Evolutionary conservation across 2,329 filamentous ascomycete species (phyloP), one percentile per base, ranked within the genome.

Genomic region (Diaporthe citrichinensis): DNA sequence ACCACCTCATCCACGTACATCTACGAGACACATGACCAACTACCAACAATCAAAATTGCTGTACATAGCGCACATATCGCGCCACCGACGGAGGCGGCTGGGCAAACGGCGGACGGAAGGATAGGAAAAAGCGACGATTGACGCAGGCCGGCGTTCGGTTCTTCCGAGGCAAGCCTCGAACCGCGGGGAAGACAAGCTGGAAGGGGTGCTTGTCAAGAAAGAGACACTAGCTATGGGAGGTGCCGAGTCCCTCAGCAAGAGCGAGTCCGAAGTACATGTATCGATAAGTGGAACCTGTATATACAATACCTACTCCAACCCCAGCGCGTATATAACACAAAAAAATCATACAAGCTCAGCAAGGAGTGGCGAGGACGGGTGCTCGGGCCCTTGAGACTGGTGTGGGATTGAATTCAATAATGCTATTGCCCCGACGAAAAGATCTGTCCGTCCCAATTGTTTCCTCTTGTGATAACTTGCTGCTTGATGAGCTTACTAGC

Each of bases 21-120:
- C 65, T 41, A 69, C 28, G 65, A 69, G 65, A 69, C 34, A 69
- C 49, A 69, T 41, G 65, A 69, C 46, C 65, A 69, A n/a, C 61
- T 34, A 55, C 15, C 65, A 69, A 41, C 65, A 53, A 69, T 2
- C 34, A 28, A 53, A 69, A 28, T 20, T 23, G 4, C n/a, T 74
- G 72, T 74, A 74, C 62, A 69, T 74, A 69, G 25, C 61, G 28
- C 41, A 69, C 65, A 39, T 53, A 25, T 25, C 44, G 46, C 62
- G 39, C 34, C 65, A 55, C 46, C 44, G 46, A n/a, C 46, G 31
- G 44, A 20, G 28, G 46, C 46, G 46, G 46, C 23, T 25, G 46
- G 44, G 34, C 51, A 28, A 23, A 39, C 31, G 25, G 34, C 34
- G 49, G 65, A 39, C n/a, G 20, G n/a, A 49, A 12, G 46, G 23